Evolutionary conservation across 208 protist genomes (phyloP), one percentile per base, ranked within the genome.

Genomic region (Crithidia expoeki): DNA sequence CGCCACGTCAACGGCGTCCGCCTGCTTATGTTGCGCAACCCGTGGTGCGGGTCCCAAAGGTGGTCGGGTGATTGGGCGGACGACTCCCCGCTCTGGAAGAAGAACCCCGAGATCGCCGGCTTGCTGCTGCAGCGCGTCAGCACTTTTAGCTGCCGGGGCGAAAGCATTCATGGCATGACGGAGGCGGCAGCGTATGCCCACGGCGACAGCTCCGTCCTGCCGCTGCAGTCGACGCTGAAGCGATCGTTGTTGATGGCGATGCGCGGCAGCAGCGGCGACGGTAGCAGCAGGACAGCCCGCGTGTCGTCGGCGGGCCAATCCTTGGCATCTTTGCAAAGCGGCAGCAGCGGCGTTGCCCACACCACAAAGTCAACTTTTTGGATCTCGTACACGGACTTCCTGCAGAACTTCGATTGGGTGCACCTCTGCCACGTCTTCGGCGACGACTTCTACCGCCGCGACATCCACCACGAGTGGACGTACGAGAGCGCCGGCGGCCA

Each of bases 11-110:
- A 85, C 71, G 88, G 88, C 1, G 58, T 90, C 7, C 72, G 76
- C 4, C 76, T 96, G 55, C 38, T 96, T 19, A 68, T 85, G 74
- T 64, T 96, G 46, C 68, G 55, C 40, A 89, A 83, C 64, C 66
- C 63, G 2, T 92, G 81, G 56, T 70, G 64, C 21, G 59, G 21
- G 25, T 16, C 25, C 0, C 50, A 65, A 27, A 68, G 66, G 30
- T 96, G 92, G 92, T 74, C 72, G 6, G 89, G 92, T 4, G 87
- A 92, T 53, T 96, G 92, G 92, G 83, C 72, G 2, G 85, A 90
- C 40, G 83, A 84, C 49, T 93, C 85, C 2, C 52, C 70, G 23
- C 64, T 85, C 42, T 96, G 92, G 92, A 63, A 71, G 16, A 76
- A 80, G 58, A 61, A 90, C 66, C 80, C 76, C 10, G 89, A 94